phyloP scores from a whole-genome alignment of 2,329 filamentous ascomycete genomes.

The Thielaviopsis euricoi region DNA sequence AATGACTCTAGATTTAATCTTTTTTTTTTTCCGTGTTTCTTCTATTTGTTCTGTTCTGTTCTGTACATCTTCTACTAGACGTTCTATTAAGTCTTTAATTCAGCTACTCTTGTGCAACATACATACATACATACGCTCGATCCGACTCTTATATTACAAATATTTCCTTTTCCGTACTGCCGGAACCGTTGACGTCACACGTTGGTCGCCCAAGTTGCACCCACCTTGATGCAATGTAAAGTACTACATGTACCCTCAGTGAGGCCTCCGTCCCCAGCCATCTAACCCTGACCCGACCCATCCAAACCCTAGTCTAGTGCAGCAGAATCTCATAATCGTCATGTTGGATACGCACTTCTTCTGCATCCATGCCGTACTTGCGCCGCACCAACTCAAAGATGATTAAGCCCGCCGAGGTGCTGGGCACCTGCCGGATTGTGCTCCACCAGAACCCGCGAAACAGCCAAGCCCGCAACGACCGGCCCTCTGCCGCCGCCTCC shows the following conservation, averaged over 20 bases:
- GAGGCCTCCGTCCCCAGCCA: not conserved
- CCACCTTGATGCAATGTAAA: not conserved
- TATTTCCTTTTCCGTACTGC: not conserved
- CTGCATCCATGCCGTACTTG: conserved; percentile 49
- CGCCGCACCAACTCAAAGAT: conserved; percentile 62
- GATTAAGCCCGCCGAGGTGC: conserved; percentile 60
- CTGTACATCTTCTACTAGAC: no score
- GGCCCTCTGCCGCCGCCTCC: conserved; percentile 38
- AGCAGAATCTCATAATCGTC: conserved; percentile 59
- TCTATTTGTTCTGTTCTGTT: not conserved
- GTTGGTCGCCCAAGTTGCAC: not conserved
- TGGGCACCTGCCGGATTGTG: conserved; percentile 57
- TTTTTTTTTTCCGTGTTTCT: not conserved
- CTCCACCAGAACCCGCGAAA: conserved; percentile 59
- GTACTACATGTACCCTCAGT: no score
- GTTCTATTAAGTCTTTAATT: not conserved
- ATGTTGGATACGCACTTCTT: conserved; percentile 46
- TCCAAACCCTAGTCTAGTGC: conserved; percentile 17
- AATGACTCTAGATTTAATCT: not conserved
- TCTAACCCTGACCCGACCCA: not conserved
- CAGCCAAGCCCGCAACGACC: conserved; percentile 44
- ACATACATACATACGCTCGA: not conserved
- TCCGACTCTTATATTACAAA: not conserved
- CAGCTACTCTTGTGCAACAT: not conserved
- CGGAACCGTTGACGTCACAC: not conserved